Evolutionary conservation across 495 filamentous ascomycete genomes (phyloP).

Genomic region (Xylaria curta): DNA sequence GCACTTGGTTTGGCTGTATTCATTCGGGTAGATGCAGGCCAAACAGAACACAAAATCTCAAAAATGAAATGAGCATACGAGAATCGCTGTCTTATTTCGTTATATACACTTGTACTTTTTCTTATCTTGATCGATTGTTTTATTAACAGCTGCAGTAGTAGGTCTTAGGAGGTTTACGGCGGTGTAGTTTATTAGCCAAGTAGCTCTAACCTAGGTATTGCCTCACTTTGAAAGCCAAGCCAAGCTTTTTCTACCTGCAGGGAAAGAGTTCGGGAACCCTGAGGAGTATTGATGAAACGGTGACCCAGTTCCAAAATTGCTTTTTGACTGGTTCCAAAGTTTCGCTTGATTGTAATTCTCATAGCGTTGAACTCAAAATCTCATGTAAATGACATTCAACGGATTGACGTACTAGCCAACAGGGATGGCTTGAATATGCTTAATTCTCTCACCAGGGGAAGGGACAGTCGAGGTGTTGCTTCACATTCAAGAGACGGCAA

Average conservation of each 20-base stretch:
- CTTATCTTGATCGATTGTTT: no score
- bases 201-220: background rate
- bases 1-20: no score
- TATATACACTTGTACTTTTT: no score
- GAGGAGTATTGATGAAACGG: background rate
- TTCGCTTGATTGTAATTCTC: background rate
- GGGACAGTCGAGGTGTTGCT: background rate
- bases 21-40: no score
- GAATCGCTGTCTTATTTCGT: no score
- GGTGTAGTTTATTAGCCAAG: no score
- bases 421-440: background rate
- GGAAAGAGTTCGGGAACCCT: background rate
- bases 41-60: no score
- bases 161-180: no score
- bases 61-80: no score
- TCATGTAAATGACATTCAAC: background rate
- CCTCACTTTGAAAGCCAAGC: conserved; percentile 14
- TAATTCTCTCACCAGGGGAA: background rate
- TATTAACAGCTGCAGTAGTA: no score
- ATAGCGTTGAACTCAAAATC: background rate
- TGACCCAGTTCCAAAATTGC: background rate
- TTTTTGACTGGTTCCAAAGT: background rate
- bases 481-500: conserved; percentile 9
- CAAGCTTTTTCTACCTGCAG: conserved; percentile 10
- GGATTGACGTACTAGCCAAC: background rate